Evolutionary conservation across 2,329 filamentous ascomycete species (phyloP), one percentile per base, ranked within the genome.

Genomic region (Hypoxylon sp.): DNA sequence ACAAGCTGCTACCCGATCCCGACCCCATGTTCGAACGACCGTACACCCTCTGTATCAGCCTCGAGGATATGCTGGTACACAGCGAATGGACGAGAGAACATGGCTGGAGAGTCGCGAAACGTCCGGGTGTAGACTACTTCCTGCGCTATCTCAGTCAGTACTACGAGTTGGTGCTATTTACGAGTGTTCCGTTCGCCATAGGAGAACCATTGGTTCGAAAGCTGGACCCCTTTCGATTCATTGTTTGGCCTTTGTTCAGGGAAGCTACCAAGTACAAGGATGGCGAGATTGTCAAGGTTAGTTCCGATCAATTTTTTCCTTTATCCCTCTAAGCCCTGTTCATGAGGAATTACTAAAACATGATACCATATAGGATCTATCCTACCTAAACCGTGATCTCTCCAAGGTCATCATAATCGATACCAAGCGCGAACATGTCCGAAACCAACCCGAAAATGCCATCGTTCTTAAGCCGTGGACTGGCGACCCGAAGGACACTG

Each of bases 241-340:
- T 98, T 79, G 92, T 95, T 83, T 98, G 94, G 92, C 94, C 95
- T 1, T 85, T 99, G 53, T 98, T 93, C 85, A 89, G 96, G 61
- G 96, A 99, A 81, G 96, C 95, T n/a, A 98, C 96, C 67, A 93
- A 95, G 77, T 99, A 97, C 80, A 92, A 98, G 82, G 92, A 97
- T 72, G 96, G 96, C 72, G 93, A 98, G 82, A 95, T 98, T 77
- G 89, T 99, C 82, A 99, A 99, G 90, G 94, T 94, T 83, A 72
- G 83, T 71, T 55, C 10, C 48, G 44, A 20, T 11, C 22, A n/a
- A 20, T 20, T 59, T 8, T n/a, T 20, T 13, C 6, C 11, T 17
- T n/a, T 51, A 3, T 40, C 14, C 8, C 48, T 30, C 14, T 6
- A 3, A 17, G 2, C 4, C 31, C 2, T 49, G 10, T 25, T 58